Evolutionary conservation across 2,329 filamentous ascomycete genomes (phyloP), one percentile per base, ranked within the genome.

Genomic region (Thelonectria blattea): DNA sequence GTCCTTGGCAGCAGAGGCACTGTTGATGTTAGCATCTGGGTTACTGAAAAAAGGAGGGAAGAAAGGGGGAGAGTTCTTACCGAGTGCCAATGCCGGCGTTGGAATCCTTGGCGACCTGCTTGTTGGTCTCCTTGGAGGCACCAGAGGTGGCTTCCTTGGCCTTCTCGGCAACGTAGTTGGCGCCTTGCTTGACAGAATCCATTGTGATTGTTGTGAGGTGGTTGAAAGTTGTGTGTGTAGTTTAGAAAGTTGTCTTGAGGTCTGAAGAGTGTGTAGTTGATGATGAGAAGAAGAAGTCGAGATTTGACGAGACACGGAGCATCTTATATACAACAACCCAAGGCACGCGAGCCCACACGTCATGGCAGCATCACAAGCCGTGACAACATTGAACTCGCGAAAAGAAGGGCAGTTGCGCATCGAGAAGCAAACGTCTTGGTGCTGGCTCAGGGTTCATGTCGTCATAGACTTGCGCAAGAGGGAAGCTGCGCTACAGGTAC

Each of bases 61-160:
- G 10, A 17, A 5, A n/a, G n/a, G n/a, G n/a, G 22, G 6, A 12
- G 20, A 4, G 2, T 42, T 49, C 77, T 70, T 75, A 82, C 80
- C 87, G 86, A 73, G 83, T 86, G 72, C 77, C 73, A 59, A 87
- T 6, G 67, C 68, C 65, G 63, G 80, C 81, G 72, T 87, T 78
- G 74, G 68, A 75, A 73, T 86, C 85, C 83, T 90, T 89, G 75
- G 87, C 88, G 66, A 86, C 82, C 67, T 83, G 73, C 85, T 90
- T 89, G 85, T 90, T 90, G 80, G 80, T 80, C 79, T 89, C 86
- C 85, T 90, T 90, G 79, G 81, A 85, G 63, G 83, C 79, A 67
- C 83, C 81, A 63, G 79, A 79, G 64, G 80, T 73, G 62, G 80
- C 79, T 74, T 87, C 79, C 80, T 88, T 82, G 73, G 87, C 76